Evolutionary conservation across 768 basidiomycete genomes (phyloP), one percentile per base, ranked within the genome.

Genomic region (Termitomyces sp.): DNA sequence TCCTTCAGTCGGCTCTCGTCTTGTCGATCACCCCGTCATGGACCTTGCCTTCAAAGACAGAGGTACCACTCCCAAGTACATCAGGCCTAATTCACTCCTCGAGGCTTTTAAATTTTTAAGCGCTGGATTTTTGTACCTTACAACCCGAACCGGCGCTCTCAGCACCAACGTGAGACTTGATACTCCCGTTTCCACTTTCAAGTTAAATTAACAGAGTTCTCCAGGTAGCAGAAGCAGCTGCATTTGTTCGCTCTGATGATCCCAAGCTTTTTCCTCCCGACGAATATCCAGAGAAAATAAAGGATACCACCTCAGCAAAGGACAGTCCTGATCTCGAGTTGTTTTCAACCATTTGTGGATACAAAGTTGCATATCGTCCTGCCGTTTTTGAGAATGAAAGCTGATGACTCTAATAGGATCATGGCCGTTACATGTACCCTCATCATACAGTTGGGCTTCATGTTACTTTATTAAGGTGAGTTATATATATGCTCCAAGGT

Each of bases 1-100:
- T 5, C 87, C 91, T 0, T 85, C 83, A 9, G 91, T 95, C 14
- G 94, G 94, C 10, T 76, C 81, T 25, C 83, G 91, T 69, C 81
- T 95, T 36, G 75, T 82, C 54, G 94, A 96, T 70, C 94, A 96
- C 65, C 78, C 81, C 1, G 77, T 81, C 32, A 78, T 89, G 57
- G 77, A 82, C 66, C 60, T 87, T 29, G 76, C 80, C 62, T 77
- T 86, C 70, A 81, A 78, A 67, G 84, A 84, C 63, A 86, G 82
- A 62, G 76, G 79, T 51, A 60, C 68, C 1, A 82, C 84, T 1
- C 59, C 81, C 29, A 77, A 72, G 57, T 82, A 72, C 60, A 59
- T 85, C 50, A 67, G 65, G 14, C 80, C 80, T 1, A 60, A 66
- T 25, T 71, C 65, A 10, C 7, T 77, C 4, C 14, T 55, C 0